Evolutionary conservation across 108 stramenopile species (phyloP), one percentile per base, ranked within the genome.

Genomic region (Stephanodiscus minutulus): DNA sequence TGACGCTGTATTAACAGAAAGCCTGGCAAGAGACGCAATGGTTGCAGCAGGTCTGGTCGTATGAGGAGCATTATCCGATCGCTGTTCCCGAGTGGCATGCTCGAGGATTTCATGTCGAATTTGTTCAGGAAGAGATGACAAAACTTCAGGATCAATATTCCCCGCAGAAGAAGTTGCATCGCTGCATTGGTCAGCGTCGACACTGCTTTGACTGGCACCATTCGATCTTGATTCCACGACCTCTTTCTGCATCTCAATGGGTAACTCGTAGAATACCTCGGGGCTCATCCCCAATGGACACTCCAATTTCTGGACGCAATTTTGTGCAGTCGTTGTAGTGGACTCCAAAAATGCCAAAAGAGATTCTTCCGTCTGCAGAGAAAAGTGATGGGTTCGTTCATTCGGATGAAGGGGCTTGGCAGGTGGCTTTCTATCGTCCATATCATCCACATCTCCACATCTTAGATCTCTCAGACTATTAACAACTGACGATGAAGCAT

Each of bases 271-370:
- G 21, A 76, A 76, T 8, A 76, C 67, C 5, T 76, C 74, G 11
- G 67, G 67, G 53, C 61, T 68, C 74, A 76, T 76, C 6, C 74
- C 74, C 0, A 24, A 67, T 13, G 74, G 74, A 68, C 74, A 76
- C 48, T 61, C 37, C 12, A 52, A 55, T 47, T 61, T 49, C 10
- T 37, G 27, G 0, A 12, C 39, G 41, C 52, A 20, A 20, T 53
- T 46, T 27, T 35, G 44, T 39, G 13, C 22, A 18, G 18, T 11
- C 8, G 3, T 22, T 56, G 11, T 13, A 44, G 43, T 44, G 12
- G 43, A 15, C 43, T 44, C 43, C 0, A 13, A 44, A 13, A 44
- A 15, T 44, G 13, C 43, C 12, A 0, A 2, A 33, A 2, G 2
- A 33, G 31, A 33, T 33, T 33, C 5, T 33, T 33, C 31, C 31